Evolutionary conservation across 495 filamentous ascomycete species (phyloP).

Genomic region (Talaromyces proteolyticus): DNA sequence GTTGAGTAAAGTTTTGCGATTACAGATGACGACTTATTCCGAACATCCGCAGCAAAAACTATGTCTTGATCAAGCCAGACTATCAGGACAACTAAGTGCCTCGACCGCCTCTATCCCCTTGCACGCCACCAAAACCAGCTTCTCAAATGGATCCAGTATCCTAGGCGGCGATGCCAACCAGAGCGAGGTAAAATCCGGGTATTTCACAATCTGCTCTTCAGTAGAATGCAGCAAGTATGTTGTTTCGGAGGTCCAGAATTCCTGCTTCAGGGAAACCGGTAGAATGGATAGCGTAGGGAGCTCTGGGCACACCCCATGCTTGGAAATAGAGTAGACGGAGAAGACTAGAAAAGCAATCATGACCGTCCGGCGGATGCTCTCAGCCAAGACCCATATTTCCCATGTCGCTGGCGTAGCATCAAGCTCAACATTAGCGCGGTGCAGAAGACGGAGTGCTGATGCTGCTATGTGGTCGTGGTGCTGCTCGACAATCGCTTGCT

Average conservation of each 20-base stretch:
- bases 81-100: neutral
- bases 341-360: slow-evolving; percentile 28
- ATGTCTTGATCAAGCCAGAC: neutral
- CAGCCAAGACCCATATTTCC: slow-evolving; percentile 34
- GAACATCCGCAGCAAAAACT: neutral
- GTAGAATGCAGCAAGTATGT: neutral
- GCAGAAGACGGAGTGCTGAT: neutral
- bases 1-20: neutral
- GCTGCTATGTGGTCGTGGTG: neutral
- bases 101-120: neutral
- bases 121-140: neutral
- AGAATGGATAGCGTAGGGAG: neutral
- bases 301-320: slow-evolving; percentile 1
- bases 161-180: neutral
- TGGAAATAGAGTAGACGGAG: slow-evolving; percentile 24
- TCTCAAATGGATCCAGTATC: neutral
- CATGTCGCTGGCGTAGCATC: neutral
- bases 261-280: neutral
- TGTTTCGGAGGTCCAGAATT: neutral
- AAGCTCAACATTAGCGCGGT: neutral
- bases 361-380: slow-evolving; percentile 37
- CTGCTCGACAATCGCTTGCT: neutral
- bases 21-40: neutral
- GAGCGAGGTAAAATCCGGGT: neutral
- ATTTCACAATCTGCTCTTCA: neutral